Evolutionary conservation across 2,329 filamentous ascomycete species (phyloP), one percentile per base, ranked within the genome.

Genomic region (Ceratocystiopsis sp.): DNA sequence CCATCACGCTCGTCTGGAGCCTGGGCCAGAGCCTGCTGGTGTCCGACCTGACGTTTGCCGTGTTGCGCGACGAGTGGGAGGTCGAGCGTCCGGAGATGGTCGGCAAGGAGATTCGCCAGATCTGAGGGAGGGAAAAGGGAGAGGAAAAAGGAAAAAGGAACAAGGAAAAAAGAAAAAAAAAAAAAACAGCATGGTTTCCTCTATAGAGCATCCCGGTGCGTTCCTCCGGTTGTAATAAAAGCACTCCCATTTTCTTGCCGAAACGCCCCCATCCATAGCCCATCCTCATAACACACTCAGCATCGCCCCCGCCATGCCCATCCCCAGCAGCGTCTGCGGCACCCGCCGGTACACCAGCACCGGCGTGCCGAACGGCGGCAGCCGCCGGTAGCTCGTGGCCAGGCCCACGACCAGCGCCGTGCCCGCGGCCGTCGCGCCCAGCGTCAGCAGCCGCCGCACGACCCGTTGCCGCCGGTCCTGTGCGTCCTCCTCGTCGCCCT

Each of bases 1-100:
- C 91, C 50, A 96, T 98, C 54, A 98, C 91, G 0, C 65, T 98
- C n/a, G 91, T 98, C 0, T 98, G 91, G 91, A 93, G 85, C 56
- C 60, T 98, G 19, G 91, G 85, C 0, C 70, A 93, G 52, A 87
- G 86, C 35, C 69, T 98, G 48, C 65, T 98, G 29, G 73, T 96
- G 8, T 85, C 84, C 12, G 91, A 98, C 57, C 69, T 85, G 42
- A 68, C 94, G 2, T 96, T 93, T 62, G 86, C 91, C 0, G 77
- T 87, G 7, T 65, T 98, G 48, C 68, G 91, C 46, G 91, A 98
- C 54, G 91, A 98, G 60, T 86, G 86, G 79, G 91, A 98, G 59
- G 73, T 84, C 6, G 85, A 95, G 56, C 67, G 89, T 50, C 91
- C 91, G 0, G 89, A 94, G 53, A 80, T 91, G 71, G 78, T 74